These are phyloP conservation scores for Rosa multiflora DNA, from an alignment of 306 rosid species.

Conservation along the genomic window DNA sequence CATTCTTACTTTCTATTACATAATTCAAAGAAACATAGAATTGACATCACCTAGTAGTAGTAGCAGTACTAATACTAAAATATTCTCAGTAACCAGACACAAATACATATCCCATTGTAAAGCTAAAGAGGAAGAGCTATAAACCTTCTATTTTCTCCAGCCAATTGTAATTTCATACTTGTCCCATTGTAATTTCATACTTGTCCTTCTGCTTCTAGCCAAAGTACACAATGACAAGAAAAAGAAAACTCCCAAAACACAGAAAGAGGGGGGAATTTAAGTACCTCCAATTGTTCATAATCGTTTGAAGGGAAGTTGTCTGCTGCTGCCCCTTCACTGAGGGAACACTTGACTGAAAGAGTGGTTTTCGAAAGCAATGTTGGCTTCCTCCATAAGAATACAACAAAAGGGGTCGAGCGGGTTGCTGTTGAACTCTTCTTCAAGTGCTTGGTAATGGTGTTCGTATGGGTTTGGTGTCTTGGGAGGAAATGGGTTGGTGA, in stretches of 20 bases:
- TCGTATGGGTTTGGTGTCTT: not conserved
- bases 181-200: too few species aligned
- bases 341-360: not conserved
- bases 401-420: not conserved
- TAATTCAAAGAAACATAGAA: not conserved
- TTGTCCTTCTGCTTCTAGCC: not conserved
- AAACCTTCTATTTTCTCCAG: conserved; percentile 12
- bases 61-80: too few species aligned
- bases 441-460: not conserved
- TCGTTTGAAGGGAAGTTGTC: too few species aligned
- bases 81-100: not conserved
- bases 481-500: not conserved
- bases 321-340: conserved; percentile 10
- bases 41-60: not conserved
- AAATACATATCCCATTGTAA: not conserved
- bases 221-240: not conserved
- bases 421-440: not conserved
- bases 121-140: not conserved
- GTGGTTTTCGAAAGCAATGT: not conserved
- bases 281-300: too few species aligned
- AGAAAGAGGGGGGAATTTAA: too few species aligned
- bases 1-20: not conserved
- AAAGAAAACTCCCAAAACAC: not conserved
- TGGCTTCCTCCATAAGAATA: not conserved
- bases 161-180: too few species aligned